Evolutionary conservation across 2,329 filamentous ascomycete genomes (phyloP), one percentile per base, ranked within the genome.

Genomic region (Ophiostoma triangulosporum): DNA sequence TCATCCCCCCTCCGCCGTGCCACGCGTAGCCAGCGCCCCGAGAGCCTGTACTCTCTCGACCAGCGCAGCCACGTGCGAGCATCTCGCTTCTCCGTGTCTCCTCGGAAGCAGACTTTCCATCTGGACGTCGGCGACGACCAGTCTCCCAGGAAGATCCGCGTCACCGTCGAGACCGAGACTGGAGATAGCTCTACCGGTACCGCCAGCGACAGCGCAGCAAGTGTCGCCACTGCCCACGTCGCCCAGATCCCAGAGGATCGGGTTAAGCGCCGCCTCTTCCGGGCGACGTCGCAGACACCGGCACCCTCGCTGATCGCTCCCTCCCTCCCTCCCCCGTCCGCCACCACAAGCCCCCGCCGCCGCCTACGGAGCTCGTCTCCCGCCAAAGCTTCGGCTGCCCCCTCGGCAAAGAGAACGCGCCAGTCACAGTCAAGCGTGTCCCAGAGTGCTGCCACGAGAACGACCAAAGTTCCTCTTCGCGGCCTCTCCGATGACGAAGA

Each of bases 91-190:
- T 53, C 50, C 15, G 26, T 27, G 1, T 78, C 77, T 40, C 76
- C 77, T 36, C 68, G 75, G 49, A 80, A 77, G 65, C 76, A 73
- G 61, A 77, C 69, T 45, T 79, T 79, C 57, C 72, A 78, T 63
- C 70, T 80, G 32, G 74, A 79, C 57, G 74, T 77, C 26, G 76
- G 76, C 48, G 67, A 74, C 59, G 68, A 69, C 35, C 63, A 62
- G 46, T 70, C 74, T 48, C 75, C 76, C 3, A 74, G 78, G 62
- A 71, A 69, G 54, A 67, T 80, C 43, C 67, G 70, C 45, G 75
- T 79, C 51, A 80, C 77, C 9, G 75, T 79, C 51, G 76, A 80
- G 62, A 72, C 75, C 2, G 72, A 73, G 1, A 61, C 29, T 6
- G 43, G n/a, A 11, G 24, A 29, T 3, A 22, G 17, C 24, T 26